phyloP scores from a whole-genome alignment of 176 grass and related monocot species.

The Canna indica region DNA sequence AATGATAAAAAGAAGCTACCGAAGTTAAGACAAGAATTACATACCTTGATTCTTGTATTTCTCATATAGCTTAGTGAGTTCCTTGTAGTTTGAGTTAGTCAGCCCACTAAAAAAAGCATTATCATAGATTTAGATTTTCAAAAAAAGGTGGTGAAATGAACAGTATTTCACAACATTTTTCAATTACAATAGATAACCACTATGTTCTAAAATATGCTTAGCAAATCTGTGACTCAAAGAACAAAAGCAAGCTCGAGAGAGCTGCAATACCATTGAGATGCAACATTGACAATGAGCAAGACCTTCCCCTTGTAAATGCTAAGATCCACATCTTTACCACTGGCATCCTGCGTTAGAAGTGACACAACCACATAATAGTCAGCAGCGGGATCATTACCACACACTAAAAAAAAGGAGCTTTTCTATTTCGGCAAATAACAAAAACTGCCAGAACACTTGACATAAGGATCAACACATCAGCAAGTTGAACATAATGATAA shows the following conservation, averaged over 20 bases:
- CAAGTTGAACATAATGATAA: not conserved
- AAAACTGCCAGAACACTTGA: no score
- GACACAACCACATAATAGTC: not conserved
- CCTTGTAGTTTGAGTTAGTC: conserved; percentile 90
- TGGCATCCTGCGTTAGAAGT: conserved; percentile 51
- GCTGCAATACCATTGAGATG: conserved; percentile 72
- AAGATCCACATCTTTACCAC: conserved; percentile 75
- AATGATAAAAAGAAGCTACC: not conserved
- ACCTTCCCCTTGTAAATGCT: conserved; percentile 82
- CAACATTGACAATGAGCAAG: conserved; percentile 91
- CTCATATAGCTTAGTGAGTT: conserved; percentile 69
- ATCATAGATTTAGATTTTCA: not conserved
- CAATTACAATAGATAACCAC: no score
- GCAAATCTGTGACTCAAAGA: not conserved
- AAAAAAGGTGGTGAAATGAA: not conserved
- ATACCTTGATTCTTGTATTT: conserved; percentile 90
- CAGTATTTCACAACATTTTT: no score
- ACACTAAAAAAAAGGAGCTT: not conserved
- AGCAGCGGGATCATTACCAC: no score
- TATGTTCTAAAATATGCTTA: not conserved
- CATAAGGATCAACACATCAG: no score
- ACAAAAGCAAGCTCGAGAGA: conserved; percentile 1
- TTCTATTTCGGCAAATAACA: not conserved
- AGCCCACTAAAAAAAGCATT: conserved; percentile 59
- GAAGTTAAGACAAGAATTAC: not conserved